Evolutionary conservation across 805 yeast genomes (phyloP).

Genomic region (Isabelozyma pseudorhagii): DNA sequence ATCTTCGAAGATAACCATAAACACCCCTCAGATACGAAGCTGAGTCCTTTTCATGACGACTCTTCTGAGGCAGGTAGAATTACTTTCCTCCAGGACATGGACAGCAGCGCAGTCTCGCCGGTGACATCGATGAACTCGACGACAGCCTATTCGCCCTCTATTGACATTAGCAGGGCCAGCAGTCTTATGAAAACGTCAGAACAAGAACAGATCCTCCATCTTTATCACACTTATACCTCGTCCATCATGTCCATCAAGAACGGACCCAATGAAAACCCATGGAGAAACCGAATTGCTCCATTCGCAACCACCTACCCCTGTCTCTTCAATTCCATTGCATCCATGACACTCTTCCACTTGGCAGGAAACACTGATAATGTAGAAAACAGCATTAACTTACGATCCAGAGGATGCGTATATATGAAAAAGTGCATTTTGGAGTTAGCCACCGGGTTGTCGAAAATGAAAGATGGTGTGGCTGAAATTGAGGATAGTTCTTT

Average conservation of each 20-base stretch:
- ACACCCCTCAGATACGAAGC: neutral
- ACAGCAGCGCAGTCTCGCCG: neutral
- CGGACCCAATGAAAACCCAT: conserved; percentile 65
- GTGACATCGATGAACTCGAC: neutral
- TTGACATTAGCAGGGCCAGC: neutral
- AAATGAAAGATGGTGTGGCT: conserved; percentile 17
- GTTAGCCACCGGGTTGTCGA: conserved; percentile 52
- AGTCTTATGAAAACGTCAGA: conserved; percentile 25
- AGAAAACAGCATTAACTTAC: conserved; percentile 39
- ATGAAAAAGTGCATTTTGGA: conserved; percentile 61
- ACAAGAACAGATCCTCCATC: conserved; percentile 31
- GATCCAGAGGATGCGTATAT: conserved; percentile 51
- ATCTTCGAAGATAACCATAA: neutral
- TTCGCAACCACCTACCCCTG: conserved; percentile 54
- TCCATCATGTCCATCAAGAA: conserved; percentile 59
- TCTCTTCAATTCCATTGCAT: conserved; percentile 58
- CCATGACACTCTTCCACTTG: conserved; percentile 64
- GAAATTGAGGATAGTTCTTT: conserved; percentile 8
- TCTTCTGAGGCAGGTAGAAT: neutral
- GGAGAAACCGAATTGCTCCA: conserved; percentile 59
- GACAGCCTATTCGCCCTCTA: neutral
- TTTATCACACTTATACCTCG: conserved; percentile 36
- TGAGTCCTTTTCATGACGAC: neutral
- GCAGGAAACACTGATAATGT: conserved; percentile 37
- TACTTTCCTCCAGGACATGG: neutral